Evolutionary conservation across 2,329 filamentous ascomycete genomes (phyloP).

Genomic region (Paracoccidioides lutzii): DNA sequence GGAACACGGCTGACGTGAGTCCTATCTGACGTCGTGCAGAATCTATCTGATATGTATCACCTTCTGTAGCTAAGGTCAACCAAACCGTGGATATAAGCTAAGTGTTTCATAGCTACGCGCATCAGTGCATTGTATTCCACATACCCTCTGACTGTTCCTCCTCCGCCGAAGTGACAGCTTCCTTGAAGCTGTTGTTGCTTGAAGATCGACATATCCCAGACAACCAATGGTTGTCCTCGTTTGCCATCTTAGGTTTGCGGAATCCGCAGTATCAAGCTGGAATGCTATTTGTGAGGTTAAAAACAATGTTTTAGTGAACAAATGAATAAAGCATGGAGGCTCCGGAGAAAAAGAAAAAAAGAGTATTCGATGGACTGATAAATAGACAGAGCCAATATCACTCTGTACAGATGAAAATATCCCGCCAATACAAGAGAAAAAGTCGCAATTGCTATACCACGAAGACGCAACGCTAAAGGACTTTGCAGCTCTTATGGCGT

Average conservation of each 20-base stretch:
- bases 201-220: not conserved
- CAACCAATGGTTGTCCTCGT: not conserved
- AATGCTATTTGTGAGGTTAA: not conserved
- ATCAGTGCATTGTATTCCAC: not conserved
- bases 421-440: not conserved
- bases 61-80: not conserved
- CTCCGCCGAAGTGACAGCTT: not conserved
- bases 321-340: not conserved
- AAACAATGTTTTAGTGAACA: not conserved
- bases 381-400: not conserved
- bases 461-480: not conserved
- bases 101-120: not conserved
- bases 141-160: not conserved
- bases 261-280: not conserved
- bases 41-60: conserved; percentile 17
- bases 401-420: not conserved
- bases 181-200: not conserved
- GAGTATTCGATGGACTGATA: not conserved
- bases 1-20: conserved; percentile 18
- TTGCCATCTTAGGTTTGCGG: not conserved
- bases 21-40: conserved; percentile 12
- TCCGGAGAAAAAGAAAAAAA: not conserved
- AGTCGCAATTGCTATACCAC: not conserved
- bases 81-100: not conserved
- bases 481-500: not conserved